phyloP scores from a whole-genome alignment of 2,329 filamentous ascomycete genomes.

The Nemania sp. region DNA sequence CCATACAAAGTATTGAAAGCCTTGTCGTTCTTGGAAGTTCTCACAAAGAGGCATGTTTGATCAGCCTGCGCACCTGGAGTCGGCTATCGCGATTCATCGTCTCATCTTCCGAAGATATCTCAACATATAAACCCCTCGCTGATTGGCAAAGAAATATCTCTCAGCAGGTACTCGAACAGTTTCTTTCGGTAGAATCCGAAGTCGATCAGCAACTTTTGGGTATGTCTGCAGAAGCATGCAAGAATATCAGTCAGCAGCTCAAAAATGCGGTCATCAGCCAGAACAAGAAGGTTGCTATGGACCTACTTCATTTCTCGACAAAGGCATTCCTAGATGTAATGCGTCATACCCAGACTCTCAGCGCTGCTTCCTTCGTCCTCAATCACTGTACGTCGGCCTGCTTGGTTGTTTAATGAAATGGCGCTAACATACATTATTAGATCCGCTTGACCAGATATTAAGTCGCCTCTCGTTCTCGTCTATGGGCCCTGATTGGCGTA shows the following conservation, averaged over 20 bases:
- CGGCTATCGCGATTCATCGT: conserved; percentile 71
- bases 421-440: conserved; percentile 44
- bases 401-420: background rate
- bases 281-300: conserved; percentile 66
- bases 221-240: conserved; percentile 59
- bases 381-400: conserved; percentile 55
- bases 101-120: conserved; percentile 56
- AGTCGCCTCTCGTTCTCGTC: conserved; percentile 59
- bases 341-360: conserved; percentile 59
- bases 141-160: conserved; percentile 70
- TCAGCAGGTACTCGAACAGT: conserved; percentile 68
- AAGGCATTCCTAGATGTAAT: conserved; percentile 65
- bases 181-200: conserved; percentile 66
- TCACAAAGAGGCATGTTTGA: conserved; percentile 74
- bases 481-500: conserved; percentile 61
- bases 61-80: conserved; percentile 72
- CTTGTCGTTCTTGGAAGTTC: conserved; percentile 70
- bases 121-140: conserved; percentile 62
- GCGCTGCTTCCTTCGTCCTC: conserved; percentile 61
- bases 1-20: conserved; percentile 66
- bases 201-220: conserved; percentile 67
- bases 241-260: conserved; percentile 56
- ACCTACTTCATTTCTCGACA: conserved; percentile 63
- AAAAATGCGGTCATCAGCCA: conserved; percentile 62
- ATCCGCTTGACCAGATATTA: conserved; percentile 65